phyloP scores from a whole-genome alignment of 2,329 filamentous ascomycete genomes.

The Curvularia sp. region DNA sequence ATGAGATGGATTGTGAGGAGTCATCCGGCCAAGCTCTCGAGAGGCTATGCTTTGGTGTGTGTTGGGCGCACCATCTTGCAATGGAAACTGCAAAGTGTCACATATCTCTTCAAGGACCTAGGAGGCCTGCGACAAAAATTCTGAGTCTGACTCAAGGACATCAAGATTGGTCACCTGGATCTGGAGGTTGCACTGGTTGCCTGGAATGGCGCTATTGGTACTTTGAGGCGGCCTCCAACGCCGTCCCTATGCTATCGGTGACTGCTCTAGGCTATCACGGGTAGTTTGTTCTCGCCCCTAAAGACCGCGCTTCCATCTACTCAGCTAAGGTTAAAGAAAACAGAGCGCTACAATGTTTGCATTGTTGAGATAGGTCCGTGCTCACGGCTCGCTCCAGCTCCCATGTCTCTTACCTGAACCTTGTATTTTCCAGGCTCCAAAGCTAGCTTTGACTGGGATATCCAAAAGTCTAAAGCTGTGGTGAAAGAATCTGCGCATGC shows the following conservation, averaged over 20 bases:
- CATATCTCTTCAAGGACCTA: background rate
- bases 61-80: background rate
- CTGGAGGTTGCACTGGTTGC: constrained; percentile 2
- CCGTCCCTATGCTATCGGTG: background rate
- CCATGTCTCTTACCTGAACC: background rate
- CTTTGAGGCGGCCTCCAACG: background rate
- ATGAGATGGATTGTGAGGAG: background rate
- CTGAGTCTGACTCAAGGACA: background rate
- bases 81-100: background rate
- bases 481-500: background rate
- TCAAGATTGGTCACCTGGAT: background rate
- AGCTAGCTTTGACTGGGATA: background rate
- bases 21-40: background rate
- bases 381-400: background rate
- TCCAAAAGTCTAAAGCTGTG: background rate
- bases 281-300: background rate
- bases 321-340: background rate
- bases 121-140: background rate
- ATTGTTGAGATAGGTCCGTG: background rate
- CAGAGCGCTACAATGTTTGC: background rate
- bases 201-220: background rate
- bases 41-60: constrained; percentile 3
- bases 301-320: background rate
- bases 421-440: background rate
- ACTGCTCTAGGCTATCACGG: background rate